These are phyloP conservation scores for Eucalyptus guilfoylei DNA, from an alignment of 345 rosid species.

Conservation along the genomic window DNA sequence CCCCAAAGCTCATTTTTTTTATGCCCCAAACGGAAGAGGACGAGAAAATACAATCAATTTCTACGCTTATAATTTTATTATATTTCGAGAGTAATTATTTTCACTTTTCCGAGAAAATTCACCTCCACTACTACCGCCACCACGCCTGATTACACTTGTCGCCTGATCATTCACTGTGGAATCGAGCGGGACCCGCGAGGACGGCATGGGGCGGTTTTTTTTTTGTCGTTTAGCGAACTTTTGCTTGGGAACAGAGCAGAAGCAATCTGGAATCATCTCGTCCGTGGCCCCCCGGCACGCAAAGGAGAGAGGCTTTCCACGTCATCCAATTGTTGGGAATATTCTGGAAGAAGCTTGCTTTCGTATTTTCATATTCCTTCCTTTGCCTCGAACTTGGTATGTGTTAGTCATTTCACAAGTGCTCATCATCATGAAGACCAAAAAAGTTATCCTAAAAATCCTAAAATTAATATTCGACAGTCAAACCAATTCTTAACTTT, in stretches of 20 bases:
- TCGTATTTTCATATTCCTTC: neutral
- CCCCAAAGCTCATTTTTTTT: neutral
- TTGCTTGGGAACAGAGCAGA: neutral
- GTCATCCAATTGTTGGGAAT: neutral
- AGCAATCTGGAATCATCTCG: neutral
- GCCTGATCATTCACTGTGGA: neutral
- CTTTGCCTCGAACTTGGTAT: neutral
- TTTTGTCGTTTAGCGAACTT: neutral
- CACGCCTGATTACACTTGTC: neutral
- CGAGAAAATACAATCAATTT: neutral
- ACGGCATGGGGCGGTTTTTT: neutral
- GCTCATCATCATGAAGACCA: neutral
- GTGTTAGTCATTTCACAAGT: neutral
- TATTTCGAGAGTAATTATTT: neutral
- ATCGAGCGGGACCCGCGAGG: neutral
- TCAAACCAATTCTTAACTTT: fast-evolving
- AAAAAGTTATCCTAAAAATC: no score
- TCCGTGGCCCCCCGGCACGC: neutral
- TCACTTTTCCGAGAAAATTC: neutral
- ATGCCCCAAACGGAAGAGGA: neutral
- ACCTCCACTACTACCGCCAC: no score
- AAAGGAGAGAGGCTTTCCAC: neutral
- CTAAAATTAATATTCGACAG: fast-evolving
- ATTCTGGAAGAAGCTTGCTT: no score
- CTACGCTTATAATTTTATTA: neutral